A percentile compares a stretch with the other conserved stretches of the same genome.
These are phyloP conservation scores for Exophiala aquamarina DNA, from an alignment of 2,329 filamentous ascomycete genomes.

Conservation along the genomic window DNA sequence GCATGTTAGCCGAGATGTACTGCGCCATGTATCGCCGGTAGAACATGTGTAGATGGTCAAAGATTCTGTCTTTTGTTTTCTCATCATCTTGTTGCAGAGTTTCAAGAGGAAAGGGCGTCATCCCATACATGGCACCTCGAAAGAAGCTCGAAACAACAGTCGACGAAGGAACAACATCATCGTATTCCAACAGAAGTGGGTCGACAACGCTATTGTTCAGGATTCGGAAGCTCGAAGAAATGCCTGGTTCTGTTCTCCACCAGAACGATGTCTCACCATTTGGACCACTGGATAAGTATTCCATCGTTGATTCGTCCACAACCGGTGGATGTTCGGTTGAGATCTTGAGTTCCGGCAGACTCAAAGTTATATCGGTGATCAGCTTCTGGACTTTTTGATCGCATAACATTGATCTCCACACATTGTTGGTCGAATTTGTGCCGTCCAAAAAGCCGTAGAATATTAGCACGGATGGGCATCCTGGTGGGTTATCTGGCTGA, in stretches of 20 bases:
- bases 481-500: constrained; percentile 20
- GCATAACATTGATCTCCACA: constrained; percentile 14
- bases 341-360: constrained; percentile 5
- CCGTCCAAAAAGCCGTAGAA: constrained; percentile 21
- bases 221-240: constrained; percentile 12
- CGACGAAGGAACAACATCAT: too few relatives aligned
- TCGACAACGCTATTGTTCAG: constrained; percentile 19
- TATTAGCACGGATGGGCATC: constrained; percentile 24
- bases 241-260: constrained; percentile 15
- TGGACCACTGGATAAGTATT: constrained; percentile 7
- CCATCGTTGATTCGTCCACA: constrained; percentile 7
- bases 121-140: constrained; percentile 23
- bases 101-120: constrained; percentile 1
- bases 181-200: not conserved
- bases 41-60: constrained; percentile 8
- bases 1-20: constrained; percentile 24
- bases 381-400: constrained; percentile 21
- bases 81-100: not conserved
- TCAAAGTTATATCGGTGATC: constrained; percentile 3
- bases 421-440: not conserved
- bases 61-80: not conserved
- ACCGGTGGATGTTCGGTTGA: constrained; percentile 5
- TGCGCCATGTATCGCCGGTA: constrained; percentile 29
- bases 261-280: constrained; percentile 15
- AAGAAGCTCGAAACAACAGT: constrained; percentile 21